Base-by-base conservation (phyloP, 169 alveolate species). In the Eimeria maxima region DNA sequence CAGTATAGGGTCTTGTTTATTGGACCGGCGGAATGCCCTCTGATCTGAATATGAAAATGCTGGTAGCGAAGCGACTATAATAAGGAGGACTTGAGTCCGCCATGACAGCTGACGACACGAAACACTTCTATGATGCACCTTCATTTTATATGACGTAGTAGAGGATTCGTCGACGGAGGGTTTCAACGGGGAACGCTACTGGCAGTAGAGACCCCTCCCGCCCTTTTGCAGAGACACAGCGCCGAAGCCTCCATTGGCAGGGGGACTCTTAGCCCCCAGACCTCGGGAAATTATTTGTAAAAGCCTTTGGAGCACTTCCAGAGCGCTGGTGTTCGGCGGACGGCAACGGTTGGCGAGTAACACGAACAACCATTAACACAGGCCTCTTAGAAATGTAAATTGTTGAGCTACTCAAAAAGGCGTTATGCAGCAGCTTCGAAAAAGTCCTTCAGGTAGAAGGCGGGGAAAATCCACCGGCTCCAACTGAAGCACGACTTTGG, bases 221-320 rank as follows among this genome's bases (percentile, higher is more conserved):
- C 78, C 78, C 60, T 60, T 33, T 0, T 53, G 80, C 78, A 86
- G 57, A 57, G 93, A 60, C 65, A 29, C 42, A 69, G 38, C 10
- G 42, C 60, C 93, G 22, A 45, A n/a, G 78, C 53, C 63, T 60
- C 80, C 80, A 57, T 60, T 45, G 63, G 57, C 65, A 1, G 60
- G 93, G 78, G 93, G 78, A 53, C 80, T 5, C 11, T 13, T 42
- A 33, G 78, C 93, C 80, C 93, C 93, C 18, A 27, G 22, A 11
- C 8, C 18, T 60, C 22, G 24, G 27, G 24, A 27, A 45, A 53
- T 4, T 14, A 7, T 16, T 38, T 0, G 42, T 0, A 33, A 86
- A 57, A 0, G 24, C 20, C 38, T 60, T 20, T 38, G 60, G 14
- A 29, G 22, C 11, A 20, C 47, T 38, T 24, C 14, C 24, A n/a